A percentile compares a stretch with the other conserved stretches of the same genome.
Conservation (phyloP, 345 rosid species). For the Mallotus nudiflorus region DNA sequence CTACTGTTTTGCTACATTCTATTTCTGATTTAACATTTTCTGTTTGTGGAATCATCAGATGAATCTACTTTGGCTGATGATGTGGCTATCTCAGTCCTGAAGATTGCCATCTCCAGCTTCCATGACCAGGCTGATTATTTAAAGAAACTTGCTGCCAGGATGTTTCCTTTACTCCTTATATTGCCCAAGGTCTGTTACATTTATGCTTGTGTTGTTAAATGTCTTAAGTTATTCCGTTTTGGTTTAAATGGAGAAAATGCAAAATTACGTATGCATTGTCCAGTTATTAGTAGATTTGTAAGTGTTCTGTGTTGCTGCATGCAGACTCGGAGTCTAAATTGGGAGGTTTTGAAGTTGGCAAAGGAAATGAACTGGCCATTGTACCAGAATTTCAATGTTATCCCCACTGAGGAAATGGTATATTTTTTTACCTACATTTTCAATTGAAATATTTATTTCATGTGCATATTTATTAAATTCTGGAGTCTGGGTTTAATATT, state of each 20-base stretch:
- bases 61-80: slow-evolving; percentile 50
- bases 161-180: slow-evolving; percentile 73
- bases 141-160: slow-evolving; percentile 62
- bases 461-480: not conserved
- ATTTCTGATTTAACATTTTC: too few relatives aligned
- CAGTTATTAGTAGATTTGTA: not conserved
- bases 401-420: slow-evolving; percentile 55
- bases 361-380: slow-evolving; percentile 65
- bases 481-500: not conserved
- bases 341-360: slow-evolving; percentile 57
- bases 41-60: slow-evolving; percentile 53
- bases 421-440: slow-evolving; percentile 1
- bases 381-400: slow-evolving; percentile 50
- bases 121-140: slow-evolving; percentile 40
- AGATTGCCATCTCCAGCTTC: slow-evolving; percentile 49
- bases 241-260: not conserved
- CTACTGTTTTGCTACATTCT: not conserved
- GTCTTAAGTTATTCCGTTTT: slow-evolving; percentile 2
- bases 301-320: slow-evolving; percentile 15
- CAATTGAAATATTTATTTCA: not conserved
- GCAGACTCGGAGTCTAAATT: slow-evolving; percentile 70
- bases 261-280: not conserved
- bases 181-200: slow-evolving; percentile 59
- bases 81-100: slow-evolving; percentile 53
- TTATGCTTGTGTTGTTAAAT: not conserved